Evolutionary conservation across 2,329 filamentous ascomycete species (phyloP).

Genomic region (Nemania abortiva): DNA sequence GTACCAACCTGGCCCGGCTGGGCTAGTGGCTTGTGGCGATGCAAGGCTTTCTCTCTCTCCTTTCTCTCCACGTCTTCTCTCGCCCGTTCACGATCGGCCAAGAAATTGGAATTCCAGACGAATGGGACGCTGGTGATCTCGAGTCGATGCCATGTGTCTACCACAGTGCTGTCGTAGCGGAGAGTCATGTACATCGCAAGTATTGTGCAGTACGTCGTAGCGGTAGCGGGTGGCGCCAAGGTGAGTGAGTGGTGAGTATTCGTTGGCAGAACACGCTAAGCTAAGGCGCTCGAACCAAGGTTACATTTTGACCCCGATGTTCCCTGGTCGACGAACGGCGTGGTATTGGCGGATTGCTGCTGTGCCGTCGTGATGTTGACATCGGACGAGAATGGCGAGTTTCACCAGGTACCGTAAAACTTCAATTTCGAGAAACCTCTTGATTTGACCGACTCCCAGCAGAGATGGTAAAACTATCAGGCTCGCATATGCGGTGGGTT

Average conservation of each 20-base stretch:
- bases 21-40: constrained; percentile 41
- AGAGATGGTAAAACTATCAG: not conserved
- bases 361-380: not conserved
- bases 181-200: constrained; percentile 10
- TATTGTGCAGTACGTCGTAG: constrained; percentile 16
- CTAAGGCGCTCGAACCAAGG: constrained; percentile 7
- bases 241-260: not conserved
- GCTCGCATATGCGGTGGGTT: not conserved
- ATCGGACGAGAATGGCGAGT: constrained; percentile 3
- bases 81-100: not conserved
- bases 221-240: not conserved
- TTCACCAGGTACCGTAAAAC: constrained; percentile 2
- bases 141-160: not conserved
- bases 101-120: not conserved
- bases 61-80: constrained; percentile 21
- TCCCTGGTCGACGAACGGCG: not conserved
- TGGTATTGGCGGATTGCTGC: not conserved
- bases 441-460: not conserved
- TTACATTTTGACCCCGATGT: constrained; percentile 29
- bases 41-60: constrained; percentile 42
- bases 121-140: constrained; percentile 9
- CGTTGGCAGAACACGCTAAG: constrained; percentile 14
- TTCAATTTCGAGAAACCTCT: not conserved
- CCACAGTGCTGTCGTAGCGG: constrained; percentile 14
- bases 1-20: not conserved